A percentile compares a stretch with the other conserved stretches of the same genome.
phyloP scores from a whole-genome alignment of 1,284 basidiomycete genomes.

The Tilletia walkeri region DNA sequence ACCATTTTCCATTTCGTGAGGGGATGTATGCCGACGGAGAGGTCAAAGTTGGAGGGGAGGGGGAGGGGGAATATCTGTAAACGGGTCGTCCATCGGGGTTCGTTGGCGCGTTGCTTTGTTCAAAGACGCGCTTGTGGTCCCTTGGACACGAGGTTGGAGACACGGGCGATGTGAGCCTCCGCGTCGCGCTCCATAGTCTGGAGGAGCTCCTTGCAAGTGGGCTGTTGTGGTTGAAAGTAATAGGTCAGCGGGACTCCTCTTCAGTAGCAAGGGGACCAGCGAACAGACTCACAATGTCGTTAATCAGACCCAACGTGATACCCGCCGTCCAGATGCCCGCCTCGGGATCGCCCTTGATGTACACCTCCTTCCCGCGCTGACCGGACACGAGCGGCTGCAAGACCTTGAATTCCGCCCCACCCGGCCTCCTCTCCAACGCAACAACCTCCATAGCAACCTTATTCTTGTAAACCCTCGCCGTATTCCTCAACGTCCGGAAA shows the following conservation, averaged over 20 bases:
- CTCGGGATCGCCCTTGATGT: constrained; percentile 79
- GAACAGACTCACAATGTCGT: constrained; percentile 64
- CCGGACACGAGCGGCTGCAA: constrained; percentile 77
- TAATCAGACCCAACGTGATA: constrained; percentile 75
- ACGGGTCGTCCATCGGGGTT: too few relatives aligned
- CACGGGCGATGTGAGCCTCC: constrained; percentile 65
- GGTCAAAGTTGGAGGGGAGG: too few relatives aligned
- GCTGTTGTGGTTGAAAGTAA: constrained; percentile 48
- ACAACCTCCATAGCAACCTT: constrained; percentile 77
- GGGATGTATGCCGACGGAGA: too few relatives aligned
- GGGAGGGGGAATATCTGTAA: too few relatives aligned
- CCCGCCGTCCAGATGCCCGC: constrained; percentile 84
- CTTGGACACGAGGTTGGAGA: constrained; percentile 28
- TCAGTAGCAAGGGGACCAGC: background rate
- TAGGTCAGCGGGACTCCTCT: background rate
- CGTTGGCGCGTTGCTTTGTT: too few relatives aligned
- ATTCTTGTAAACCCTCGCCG: constrained; percentile 85
- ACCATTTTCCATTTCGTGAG: too few relatives aligned
- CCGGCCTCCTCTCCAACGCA: constrained; percentile 72
- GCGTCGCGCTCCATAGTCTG: constrained; percentile 73
- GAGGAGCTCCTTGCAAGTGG: constrained; percentile 75
- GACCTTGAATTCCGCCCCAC: constrained; percentile 84
- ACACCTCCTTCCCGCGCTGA: constrained; percentile 72
- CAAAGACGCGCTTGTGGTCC: background rate
- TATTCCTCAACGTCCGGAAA: constrained; percentile 77